These are phyloP conservation scores for Myxozyma kluyveri DNA, from an alignment of 805 yeast species.

Conservation along the genomic window DNA sequence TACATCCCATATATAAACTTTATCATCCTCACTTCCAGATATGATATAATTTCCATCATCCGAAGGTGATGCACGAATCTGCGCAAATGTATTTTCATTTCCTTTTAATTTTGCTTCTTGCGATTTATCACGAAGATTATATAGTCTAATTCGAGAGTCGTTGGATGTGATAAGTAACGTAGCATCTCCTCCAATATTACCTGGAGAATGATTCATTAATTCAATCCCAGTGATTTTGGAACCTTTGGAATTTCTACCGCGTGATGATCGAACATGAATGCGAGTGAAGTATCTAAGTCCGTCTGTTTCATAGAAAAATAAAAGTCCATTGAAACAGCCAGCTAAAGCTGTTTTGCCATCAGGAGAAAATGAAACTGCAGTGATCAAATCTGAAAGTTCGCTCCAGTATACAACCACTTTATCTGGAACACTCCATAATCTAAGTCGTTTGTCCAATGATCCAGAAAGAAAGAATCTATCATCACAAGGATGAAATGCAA, in stretches of 20 bases:
- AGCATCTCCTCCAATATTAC: constrained; percentile 37
- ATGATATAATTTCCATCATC: constrained; percentile 59
- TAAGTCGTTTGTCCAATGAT: constrained; percentile 67
- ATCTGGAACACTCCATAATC: constrained; percentile 86
- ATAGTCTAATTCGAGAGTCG: constrained; percentile 73
- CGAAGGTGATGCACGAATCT: constrained; percentile 63
- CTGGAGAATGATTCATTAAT: constrained; percentile 32
- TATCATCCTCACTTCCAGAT: constrained; percentile 83
- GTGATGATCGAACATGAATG: constrained; percentile 41
- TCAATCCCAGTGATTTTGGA: constrained; percentile 77
- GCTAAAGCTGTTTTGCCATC: constrained; percentile 55
- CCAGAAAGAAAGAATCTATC: constrained; percentile 85
- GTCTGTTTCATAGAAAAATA: constrained; percentile 59
- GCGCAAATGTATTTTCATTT: constrained; percentile 63
- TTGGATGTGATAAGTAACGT: constrained; percentile 67
- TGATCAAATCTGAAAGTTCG: constrained; percentile 64
- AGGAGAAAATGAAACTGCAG: constrained; percentile 73
- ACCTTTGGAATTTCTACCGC: constrained; percentile 40
- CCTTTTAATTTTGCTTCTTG: constrained; percentile 74
- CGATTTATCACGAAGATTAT: constrained; percentile 52
- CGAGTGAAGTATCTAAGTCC: constrained; percentile 56
- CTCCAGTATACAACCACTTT: constrained; percentile 57
- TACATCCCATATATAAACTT: constrained; percentile 78
- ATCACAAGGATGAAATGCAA: constrained; percentile 77
- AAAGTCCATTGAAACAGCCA: constrained; percentile 77